A percentile compares a stretch with the other conserved stretches of the same genome.
phyloP scores from a whole-genome alignment of 2,329 filamentous ascomycete species.

The Colletotrichum horii region DNA sequence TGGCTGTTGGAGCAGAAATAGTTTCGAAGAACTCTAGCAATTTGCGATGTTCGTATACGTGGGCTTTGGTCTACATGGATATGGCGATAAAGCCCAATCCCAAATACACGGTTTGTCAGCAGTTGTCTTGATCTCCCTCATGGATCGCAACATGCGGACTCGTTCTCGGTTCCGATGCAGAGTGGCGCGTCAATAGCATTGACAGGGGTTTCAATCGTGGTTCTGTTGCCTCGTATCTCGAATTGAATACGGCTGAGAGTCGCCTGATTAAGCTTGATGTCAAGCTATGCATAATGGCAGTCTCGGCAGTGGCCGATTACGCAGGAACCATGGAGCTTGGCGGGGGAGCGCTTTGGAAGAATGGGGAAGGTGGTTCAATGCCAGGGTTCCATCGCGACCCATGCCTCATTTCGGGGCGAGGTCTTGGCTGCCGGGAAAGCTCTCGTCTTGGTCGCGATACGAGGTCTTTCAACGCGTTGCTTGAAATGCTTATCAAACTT shows the following conservation, averaged over 20 bases:
- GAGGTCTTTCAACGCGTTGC: not conserved
- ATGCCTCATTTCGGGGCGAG: conserved; percentile 5
- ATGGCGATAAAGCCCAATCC: not conserved
- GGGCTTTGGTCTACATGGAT: not conserved
- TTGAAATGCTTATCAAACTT: not conserved
- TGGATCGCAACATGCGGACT: not conserved
- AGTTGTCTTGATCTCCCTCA: not conserved
- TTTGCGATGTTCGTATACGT: not conserved
- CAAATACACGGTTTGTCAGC: not conserved
- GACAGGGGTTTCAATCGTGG: not conserved
- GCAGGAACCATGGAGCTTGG: conserved; percentile 2
- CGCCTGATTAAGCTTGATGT: not conserved
- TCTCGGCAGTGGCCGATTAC: conserved; percentile 7
- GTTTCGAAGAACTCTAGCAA: not conserved
- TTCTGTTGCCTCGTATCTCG: not conserved
- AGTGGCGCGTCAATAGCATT: not conserved
- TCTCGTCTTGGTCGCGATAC: not conserved
- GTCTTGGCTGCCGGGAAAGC: not conserved
- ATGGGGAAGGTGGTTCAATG: conserved; percentile 5
- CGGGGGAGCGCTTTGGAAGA: not conserved
- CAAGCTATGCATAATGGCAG: not conserved
- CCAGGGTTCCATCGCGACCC: conserved; percentile 10
- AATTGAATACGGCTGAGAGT: not conserved
- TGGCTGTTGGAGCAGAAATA: conserved; percentile 13
- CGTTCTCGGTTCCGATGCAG: not conserved